Conservation (phyloP, 2,329 filamentous ascomycete genomes). For the Colletotrichum tropicicola region DNA sequence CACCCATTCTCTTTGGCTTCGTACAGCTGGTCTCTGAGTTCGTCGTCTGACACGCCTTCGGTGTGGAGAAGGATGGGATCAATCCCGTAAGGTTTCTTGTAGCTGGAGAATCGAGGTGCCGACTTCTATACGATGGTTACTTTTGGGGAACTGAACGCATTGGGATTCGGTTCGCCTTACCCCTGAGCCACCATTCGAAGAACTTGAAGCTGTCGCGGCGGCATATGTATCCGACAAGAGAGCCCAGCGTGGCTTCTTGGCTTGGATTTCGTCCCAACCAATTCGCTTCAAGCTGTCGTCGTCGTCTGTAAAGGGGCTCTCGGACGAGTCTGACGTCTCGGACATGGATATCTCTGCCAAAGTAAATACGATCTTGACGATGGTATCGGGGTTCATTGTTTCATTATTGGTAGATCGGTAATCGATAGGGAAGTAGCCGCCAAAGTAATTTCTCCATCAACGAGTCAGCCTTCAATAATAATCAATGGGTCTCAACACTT, state of each 20-base stretch:
- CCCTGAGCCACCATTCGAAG: conserved; percentile 4
- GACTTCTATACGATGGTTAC: background rate
- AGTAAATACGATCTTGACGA: conserved; percentile 34
- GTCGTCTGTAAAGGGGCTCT: conserved; percentile 26
- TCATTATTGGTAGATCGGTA: conserved; percentile 31
- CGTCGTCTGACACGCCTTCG: conserved; percentile 28
- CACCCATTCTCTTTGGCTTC: conserved; percentile 33
- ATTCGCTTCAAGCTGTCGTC: conserved; percentile 30
- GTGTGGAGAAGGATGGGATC: conserved; percentile 32
- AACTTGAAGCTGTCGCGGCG: conserved; percentile 11
- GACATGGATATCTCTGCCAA: conserved; percentile 26
- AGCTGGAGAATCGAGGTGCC: background rate
- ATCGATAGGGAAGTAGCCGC: conserved; percentile 34
- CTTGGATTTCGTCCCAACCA: conserved; percentile 34
- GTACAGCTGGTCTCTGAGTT: conserved; percentile 29
- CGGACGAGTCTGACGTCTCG: conserved; percentile 30
- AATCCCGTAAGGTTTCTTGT: conserved; percentile 18
- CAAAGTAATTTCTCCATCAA: conserved; percentile 29
- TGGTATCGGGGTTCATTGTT: conserved; percentile 30
- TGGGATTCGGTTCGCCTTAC: too few species aligned
- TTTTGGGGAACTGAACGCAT: too few species aligned
- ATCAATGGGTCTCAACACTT: background rate
- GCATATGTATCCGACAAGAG: conserved; percentile 35
- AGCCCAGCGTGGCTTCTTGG: conserved; percentile 31
- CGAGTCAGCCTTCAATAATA: background rate